Percentiles rank a stretch among this genome's conserved stretches.
phyloP scores from a whole-genome alignment of 2,329 filamentous ascomycete genomes.

The Hypoxylon sp. region DNA sequence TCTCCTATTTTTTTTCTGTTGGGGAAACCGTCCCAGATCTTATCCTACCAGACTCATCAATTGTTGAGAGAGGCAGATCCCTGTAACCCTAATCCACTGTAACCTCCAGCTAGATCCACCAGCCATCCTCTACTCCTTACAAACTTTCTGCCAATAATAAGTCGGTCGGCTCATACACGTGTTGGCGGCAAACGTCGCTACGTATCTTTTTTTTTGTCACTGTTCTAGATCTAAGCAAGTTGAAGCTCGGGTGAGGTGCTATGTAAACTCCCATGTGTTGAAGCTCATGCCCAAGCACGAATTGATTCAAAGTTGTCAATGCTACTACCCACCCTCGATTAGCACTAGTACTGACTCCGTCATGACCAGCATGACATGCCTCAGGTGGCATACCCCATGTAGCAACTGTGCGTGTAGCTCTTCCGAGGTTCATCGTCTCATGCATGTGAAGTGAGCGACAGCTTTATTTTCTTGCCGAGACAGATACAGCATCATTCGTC shows the following conservation, averaged over 20 bases:
- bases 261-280: neutral
- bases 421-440: neutral
- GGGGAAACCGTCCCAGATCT: conserved; percentile 37
- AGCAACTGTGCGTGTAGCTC: neutral
- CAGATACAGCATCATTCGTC: neutral
- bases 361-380: neutral
- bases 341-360: neutral
- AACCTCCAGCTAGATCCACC: conserved; percentile 12
- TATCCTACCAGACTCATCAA: conserved; percentile 39
- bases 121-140: conserved; percentile 4
- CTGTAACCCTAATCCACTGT: conserved; percentile 28
- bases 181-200: conserved; percentile 20
- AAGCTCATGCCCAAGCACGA: neutral
- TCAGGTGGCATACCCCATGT: neutral
- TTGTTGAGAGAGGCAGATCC: conserved; percentile 41
- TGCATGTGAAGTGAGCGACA: conserved; percentile 1
- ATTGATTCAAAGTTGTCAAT: neutral
- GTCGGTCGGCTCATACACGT: conserved; percentile 28
- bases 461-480: neutral
- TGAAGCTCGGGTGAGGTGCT: neutral
- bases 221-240: neutral
- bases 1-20: conserved; percentile 30
- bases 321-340: neutral
- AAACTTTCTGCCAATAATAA: conserved; percentile 31
- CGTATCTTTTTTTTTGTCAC: neutral